These are phyloP conservation scores for Abrus pulchellus DNA, from an alignment of 306 rosid genomes.

Conservation along the genomic window DNA sequence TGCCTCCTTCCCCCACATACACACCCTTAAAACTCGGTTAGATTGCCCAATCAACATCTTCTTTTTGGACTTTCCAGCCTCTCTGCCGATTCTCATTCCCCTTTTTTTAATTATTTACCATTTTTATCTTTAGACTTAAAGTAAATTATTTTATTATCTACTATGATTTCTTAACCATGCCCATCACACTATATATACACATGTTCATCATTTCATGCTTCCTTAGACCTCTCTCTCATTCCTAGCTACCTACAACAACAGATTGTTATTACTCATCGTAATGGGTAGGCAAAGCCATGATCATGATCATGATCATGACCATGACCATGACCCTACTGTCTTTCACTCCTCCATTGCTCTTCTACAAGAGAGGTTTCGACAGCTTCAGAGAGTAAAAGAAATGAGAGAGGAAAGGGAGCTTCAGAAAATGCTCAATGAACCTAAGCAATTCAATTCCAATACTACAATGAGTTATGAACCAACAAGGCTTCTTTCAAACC, in stretches of 20 bases:
- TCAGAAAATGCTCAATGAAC: slow-evolving; percentile 53
- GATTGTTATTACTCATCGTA: background rate
- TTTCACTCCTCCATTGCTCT: slow-evolving; percentile 81
- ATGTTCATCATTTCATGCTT: slow-evolving; percentile 31
- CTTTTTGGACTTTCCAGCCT: slow-evolving; percentile 73
- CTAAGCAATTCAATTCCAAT: slow-evolving; percentile 51
- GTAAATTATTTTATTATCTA: slow-evolving; percentile 14
- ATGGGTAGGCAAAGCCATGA: slow-evolving; percentile 65
- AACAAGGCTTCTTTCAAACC: slow-evolving; percentile 50
- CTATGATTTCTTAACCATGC: slow-evolving; percentile 50
- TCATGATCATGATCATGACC: no score
- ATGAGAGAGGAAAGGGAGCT: slow-evolving; percentile 87
- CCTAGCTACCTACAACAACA: background rate
- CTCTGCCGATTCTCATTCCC: slow-evolving; percentile 75
- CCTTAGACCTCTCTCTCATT: slow-evolving; percentile 23
- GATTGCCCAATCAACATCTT: slow-evolving; percentile 77
- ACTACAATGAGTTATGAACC: slow-evolving; percentile 38
- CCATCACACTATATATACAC: slow-evolving; percentile 52
- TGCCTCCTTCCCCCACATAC: slow-evolving; percentile 57
- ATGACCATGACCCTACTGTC: slow-evolving; percentile 42
- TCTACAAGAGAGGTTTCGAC: slow-evolving; percentile 88
- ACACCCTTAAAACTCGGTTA: slow-evolving; percentile 52
- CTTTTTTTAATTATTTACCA: slow-evolving; percentile 50
- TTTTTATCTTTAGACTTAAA: slow-evolving; percentile 57
- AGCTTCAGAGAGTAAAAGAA: slow-evolving; percentile 82